Base-by-base conservation (phyloP, 2,329 filamentous ascomycete species). In the Mycosphaerelloides madeirae region DNA sequence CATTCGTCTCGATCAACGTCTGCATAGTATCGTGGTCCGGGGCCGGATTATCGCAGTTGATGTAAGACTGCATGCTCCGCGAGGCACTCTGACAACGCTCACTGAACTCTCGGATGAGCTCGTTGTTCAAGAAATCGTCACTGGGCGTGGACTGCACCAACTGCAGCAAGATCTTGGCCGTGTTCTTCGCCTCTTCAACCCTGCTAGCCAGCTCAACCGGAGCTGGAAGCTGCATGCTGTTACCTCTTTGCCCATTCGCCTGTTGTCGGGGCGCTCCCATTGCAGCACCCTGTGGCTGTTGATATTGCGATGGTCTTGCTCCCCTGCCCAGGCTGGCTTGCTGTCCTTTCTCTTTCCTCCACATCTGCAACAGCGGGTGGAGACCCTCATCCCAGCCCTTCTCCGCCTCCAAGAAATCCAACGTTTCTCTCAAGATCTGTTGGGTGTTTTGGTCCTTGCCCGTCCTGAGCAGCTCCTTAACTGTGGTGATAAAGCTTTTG, bases 1-100 rank as follows among this genome's bases (percentile, higher is more conserved):
- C 93, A 63, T 95, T 95, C 12, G 88, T 93, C 66, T 96, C 89
- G 60, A 98, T 95, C 50, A 98, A 72, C 12, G 82, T 90, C 62
- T 93, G 82, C 78, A 97, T 88, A 1, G 91, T 97, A 55, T 95
- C 85, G 59, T 95, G 91, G 65, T 97, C 93, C 0, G 91, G 90
- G 1, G 79, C 64, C 0, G 91, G 90, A 62, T 87, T 79, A 44
- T 85, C 82, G 36, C 83, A 80, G 32, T 82, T 76, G 74, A 97
- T 95, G 68, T 94, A 97, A 25, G 76, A 75, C 60, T 96, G 89
- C 56, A 97, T 81, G 61, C 85, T 87, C 42, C 83, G 78, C 41
- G 86, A 84, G 3, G 91, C 91, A 43, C 81, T 79, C 52, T 84
- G 81, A 62, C 91, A 97, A 18, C 93, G 83, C 56, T 93, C 84